A percentile compares a stretch with the other conserved stretches of the same genome.
These are phyloP conservation scores for Podaxis rugospora DNA, from an alignment of 768 basidiomycete genomes.

Conservation along the genomic window DNA sequence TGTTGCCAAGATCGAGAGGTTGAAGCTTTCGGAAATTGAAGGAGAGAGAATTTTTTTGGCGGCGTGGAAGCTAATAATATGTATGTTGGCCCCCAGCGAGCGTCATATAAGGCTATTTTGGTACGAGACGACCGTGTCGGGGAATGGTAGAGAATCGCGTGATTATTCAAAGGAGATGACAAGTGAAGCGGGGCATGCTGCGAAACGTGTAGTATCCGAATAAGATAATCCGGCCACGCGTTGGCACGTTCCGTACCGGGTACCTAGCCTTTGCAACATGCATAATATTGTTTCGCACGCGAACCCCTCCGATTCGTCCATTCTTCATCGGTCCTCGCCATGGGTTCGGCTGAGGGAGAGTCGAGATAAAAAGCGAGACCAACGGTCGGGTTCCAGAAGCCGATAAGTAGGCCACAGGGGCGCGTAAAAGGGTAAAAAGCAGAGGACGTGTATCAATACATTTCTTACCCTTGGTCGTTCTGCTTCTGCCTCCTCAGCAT, in stretches of 20 bases:
- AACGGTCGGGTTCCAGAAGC: not conserved
- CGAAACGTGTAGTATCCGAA: not conserved
- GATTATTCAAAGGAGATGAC: not conserved
- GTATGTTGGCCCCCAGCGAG: too few relatives aligned
- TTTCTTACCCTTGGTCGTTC: not conserved
- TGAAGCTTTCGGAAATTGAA: not conserved
- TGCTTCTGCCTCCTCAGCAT: not conserved
- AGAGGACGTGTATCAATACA: not conserved
- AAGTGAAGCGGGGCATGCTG: not conserved
- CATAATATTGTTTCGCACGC: not conserved
- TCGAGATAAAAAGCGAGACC: too few relatives aligned
- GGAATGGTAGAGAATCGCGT: too few relatives aligned
- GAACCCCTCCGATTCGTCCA: not conserved
- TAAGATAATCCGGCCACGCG: not conserved
- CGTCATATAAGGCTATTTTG: too few relatives aligned
- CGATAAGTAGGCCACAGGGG: not conserved
- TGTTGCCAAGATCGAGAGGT: conserved; percentile 1
- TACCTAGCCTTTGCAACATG: not conserved
- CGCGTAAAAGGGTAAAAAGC: not conserved
- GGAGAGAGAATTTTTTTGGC: not conserved
- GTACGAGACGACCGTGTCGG: too few relatives aligned
- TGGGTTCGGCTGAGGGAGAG: too few relatives aligned
- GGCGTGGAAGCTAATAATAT: not conserved
- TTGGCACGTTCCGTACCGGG: not conserved
- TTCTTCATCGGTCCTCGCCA: not conserved